Evolutionary conservation across 371 early-diverging fungal species (phyloP).

Genomic region (Batkoa obscura): DNA sequence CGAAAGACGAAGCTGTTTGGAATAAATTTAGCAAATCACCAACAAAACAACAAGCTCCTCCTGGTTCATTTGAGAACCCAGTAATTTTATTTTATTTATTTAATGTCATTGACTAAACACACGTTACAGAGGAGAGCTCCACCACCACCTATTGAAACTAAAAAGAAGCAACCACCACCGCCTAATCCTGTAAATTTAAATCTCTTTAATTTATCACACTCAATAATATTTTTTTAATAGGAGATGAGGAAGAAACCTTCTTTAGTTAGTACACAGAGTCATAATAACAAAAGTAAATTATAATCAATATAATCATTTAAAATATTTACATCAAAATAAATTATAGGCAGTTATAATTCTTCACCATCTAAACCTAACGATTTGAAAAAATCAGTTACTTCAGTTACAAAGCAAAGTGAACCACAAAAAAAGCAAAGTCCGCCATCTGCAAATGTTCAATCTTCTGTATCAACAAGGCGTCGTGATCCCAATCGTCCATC

Average conservation of each 20-base stretch:
- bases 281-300: conserved; percentile 10
- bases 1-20: conserved; percentile 60
- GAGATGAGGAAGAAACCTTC: conserved; percentile 9
- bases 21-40: conserved; percentile 59
- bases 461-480: conserved; percentile 11
- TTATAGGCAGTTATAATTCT: too few species aligned
- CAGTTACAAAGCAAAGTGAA: neutral
- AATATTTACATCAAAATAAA: too few species aligned
- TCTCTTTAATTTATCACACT: neutral
- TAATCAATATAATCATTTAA: too few species aligned
- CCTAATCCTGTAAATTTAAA: conserved; percentile 1
- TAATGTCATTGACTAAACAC: neutral
- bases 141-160: conserved; percentile 9
- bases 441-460: conserved; percentile 11
- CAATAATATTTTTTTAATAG: conserved; percentile 7
- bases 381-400: conserved; percentile 7
- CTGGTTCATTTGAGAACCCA: conserved; percentile 15
- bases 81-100: conserved; percentile 5
- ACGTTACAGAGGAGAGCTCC: conserved; percentile 7
- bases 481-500: conserved; percentile 7
- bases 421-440: conserved; percentile 6
- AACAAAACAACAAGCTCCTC: conserved; percentile 13
- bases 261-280: conserved; percentile 8
- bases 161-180: conserved; percentile 6
- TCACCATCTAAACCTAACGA: conserved; percentile 2